These are phyloP conservation scores for Casuarina glauca DNA, from an alignment of 306 rosid species.

Conservation along the genomic window DNA sequence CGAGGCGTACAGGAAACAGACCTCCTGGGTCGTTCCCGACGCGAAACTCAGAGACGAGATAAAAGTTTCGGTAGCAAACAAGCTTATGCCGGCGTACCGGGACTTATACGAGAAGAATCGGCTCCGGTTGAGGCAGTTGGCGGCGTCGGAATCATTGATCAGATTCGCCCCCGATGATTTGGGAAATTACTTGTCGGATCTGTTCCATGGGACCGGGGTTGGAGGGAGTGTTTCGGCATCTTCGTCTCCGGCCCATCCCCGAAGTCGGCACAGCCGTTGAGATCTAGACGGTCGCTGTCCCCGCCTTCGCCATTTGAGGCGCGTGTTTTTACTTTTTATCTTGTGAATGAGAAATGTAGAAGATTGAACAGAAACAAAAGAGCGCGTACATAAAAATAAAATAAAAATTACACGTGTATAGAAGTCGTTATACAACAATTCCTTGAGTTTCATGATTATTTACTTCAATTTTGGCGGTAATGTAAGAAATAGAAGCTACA, in stretches of 20 bases:
- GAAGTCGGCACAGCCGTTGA: slow-evolving; percentile 22
- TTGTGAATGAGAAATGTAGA: neutral
- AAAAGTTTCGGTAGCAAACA: slow-evolving; percentile 42
- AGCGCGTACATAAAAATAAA: neutral
- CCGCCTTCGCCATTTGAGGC: no score
- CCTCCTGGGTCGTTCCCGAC: slow-evolving; percentile 67
- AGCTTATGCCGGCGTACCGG: slow-evolving; percentile 38
- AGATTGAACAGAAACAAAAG: neutral
- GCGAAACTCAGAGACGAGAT: slow-evolving; percentile 59
- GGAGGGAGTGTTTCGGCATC: slow-evolving; percentile 41
- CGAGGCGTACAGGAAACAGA: slow-evolving; percentile 51
- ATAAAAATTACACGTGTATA: neutral
- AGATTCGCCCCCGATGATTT: slow-evolving; percentile 56
- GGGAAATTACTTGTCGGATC: slow-evolving; percentile 47
- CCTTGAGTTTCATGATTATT: neutral
- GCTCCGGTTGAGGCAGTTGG: slow-evolving; percentile 22
- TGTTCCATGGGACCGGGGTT: slow-evolving; percentile 45
- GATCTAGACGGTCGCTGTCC: neutral
- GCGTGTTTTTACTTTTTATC: neutral
- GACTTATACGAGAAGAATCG: slow-evolving; percentile 36
- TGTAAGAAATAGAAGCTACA: no score
- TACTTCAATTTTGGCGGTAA: neutral
- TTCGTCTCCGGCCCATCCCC: slow-evolving; percentile 25
- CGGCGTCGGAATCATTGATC: slow-evolving; percentile 34
- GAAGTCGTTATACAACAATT: neutral